Evolutionary conservation across 495 filamentous ascomycete species (phyloP).

Genomic region (Baudoinia panamericana): DNA sequence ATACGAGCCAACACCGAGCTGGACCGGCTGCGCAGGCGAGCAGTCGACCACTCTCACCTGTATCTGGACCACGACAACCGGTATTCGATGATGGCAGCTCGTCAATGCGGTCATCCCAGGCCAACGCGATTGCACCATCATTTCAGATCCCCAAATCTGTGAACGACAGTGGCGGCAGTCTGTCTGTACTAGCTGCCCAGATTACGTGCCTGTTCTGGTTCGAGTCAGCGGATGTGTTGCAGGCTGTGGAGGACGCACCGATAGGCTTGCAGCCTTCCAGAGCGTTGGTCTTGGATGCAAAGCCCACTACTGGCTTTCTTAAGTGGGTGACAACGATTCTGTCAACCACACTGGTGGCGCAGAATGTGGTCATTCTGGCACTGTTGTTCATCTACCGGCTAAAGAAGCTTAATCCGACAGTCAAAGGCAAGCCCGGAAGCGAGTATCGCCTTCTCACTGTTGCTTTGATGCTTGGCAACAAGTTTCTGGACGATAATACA

Average conservation of each 20-base stretch:
- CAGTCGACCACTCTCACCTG: slow-evolving; percentile 11
- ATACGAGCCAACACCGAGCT: background rate
- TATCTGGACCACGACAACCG: slow-evolving; percentile 4
- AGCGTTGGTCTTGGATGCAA: slow-evolving; percentile 53
- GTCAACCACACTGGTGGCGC: slow-evolving; percentile 89
- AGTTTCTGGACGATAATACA: slow-evolving; percentile 98
- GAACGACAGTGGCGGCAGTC: slow-evolving; percentile 22
- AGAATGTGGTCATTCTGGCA: slow-evolving; percentile 86
- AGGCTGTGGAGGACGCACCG: slow-evolving; percentile 54
- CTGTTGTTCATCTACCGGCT: slow-evolving; percentile 86
- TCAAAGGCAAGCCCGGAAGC: slow-evolving; percentile 83
- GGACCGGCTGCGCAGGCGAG: background rate
- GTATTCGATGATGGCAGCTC: background rate
- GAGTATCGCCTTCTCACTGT: slow-evolving; percentile 93
- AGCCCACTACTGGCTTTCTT: slow-evolving; percentile 65
- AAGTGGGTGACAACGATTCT: slow-evolving; percentile 91
- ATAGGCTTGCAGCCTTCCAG: slow-evolving; percentile 35
- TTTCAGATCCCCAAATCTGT: slow-evolving; percentile 24
- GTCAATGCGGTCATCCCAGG: slow-evolving; percentile 5
- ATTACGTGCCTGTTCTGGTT: slow-evolving; percentile 99
- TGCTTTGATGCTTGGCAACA: slow-evolving; percentile 96
- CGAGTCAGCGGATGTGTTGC: slow-evolving; percentile 66
- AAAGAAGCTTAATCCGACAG: slow-evolving; percentile 74
- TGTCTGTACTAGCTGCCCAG: slow-evolving; percentile 35
- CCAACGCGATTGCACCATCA: slow-evolving; percentile 20